phyloP scores from a whole-genome alignment of 1,284 basidiomycete genomes.

The Papiliotrema laurentii region DNA sequence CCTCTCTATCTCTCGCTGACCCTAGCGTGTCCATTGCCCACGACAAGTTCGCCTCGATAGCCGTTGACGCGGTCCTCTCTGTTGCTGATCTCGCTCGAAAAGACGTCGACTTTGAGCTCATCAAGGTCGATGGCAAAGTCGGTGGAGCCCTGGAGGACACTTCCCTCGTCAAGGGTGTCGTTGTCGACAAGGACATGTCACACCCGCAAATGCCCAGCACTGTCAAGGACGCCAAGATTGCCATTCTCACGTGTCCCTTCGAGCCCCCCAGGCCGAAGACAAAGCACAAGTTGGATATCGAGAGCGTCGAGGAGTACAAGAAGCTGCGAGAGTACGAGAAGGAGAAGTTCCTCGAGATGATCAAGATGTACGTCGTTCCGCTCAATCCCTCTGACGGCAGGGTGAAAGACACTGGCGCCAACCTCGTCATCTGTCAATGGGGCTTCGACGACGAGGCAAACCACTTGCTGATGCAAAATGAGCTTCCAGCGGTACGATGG shows the following conservation, averaged over 20 bases:
- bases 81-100: constrained; percentile 92
- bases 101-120: constrained; percentile 96
- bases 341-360: constrained; percentile 95
- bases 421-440: constrained; percentile 99
- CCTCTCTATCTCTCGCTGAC: constrained; percentile 1
- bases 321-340: constrained; percentile 93
- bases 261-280: constrained; percentile 98
- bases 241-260: constrained; percentile 97
- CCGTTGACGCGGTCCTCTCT: constrained; percentile 90
- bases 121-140: constrained; percentile 99
- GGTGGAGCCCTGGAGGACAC: constrained; percentile 95
- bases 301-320: constrained; percentile 95
- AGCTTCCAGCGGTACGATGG: constrained; percentile 97
- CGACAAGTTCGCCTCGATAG: constrained; percentile 92
- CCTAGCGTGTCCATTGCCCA: constrained; percentile 92
- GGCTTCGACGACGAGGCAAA: constrained; percentile 99
- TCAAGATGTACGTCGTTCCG: constrained; percentile 55
- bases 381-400: constrained; percentile 38
- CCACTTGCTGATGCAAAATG: constrained; percentile 95
- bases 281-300: constrained; percentile 98
- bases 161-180: constrained; percentile 72
- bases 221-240: constrained; percentile 84
- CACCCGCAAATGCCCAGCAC: constrained; percentile 95
- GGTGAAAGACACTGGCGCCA: constrained; percentile 97
- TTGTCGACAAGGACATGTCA: constrained; percentile 99